Conservation (phyloP, 1,139 yeast species). For the Pichia sp. region DNA sequence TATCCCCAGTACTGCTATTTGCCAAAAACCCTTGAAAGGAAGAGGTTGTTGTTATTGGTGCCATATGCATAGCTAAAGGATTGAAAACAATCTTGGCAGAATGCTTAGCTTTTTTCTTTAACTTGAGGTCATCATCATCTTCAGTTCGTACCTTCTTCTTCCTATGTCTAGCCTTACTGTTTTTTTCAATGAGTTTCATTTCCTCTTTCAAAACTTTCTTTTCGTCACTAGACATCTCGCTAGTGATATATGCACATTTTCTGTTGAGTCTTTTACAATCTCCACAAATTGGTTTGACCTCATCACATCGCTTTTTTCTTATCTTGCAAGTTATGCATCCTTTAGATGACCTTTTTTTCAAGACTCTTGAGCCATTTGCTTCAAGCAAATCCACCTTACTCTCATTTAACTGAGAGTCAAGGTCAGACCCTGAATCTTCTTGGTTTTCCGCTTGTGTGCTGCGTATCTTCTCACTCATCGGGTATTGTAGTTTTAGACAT, state of each 20-base stretch:
- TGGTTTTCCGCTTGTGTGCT: not conserved
- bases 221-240: slow-evolving; percentile 34
- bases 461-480: not conserved
- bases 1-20: not conserved
- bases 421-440: not conserved
- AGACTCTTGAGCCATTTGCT: not conserved
- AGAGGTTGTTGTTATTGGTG: slow-evolving; percentile 5
- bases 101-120: slow-evolving; percentile 3
- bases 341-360: slow-evolving; percentile 39
- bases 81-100: slow-evolving; percentile 25
- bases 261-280: slow-evolving; percentile 55
- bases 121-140: not conserved
- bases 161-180: slow-evolving; percentile 29
- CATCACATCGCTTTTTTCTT: slow-evolving; percentile 73
- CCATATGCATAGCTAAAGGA: slow-evolving; percentile 25
- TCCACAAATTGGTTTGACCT: slow-evolving; percentile 54
- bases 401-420: not conserved
- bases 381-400: not conserved
- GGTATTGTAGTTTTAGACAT: not conserved
- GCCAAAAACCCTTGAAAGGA: not conserved
- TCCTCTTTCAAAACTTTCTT: slow-evolving; percentile 24
- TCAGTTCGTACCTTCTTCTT: slow-evolving; percentile 17
- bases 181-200: slow-evolving; percentile 37
- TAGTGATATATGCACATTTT: slow-evolving; percentile 48
- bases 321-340: slow-evolving; percentile 74